These are phyloP conservation scores for Cryphonectria radicalis DNA, from an alignment of 2,329 filamentous ascomycete species.

Conservation along the genomic window DNA sequence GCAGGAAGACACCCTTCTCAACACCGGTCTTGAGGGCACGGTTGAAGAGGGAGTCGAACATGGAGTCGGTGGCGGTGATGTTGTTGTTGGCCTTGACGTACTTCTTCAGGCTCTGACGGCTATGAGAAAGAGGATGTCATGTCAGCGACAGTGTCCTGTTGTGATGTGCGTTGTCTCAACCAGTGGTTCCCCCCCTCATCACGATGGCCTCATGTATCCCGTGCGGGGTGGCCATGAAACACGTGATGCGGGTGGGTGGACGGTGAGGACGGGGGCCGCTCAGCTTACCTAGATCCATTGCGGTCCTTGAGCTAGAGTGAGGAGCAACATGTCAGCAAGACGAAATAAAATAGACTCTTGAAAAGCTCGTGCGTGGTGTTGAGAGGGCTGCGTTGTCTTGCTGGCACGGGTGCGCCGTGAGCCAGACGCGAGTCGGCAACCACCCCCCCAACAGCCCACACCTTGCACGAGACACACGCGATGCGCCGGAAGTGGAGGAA, in stretches of 20 bases:
- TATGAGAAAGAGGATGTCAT: constrained; percentile 30
- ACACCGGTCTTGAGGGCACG: constrained; percentile 80
- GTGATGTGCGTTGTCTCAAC: constrained; percentile 14
- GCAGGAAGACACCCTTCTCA: constrained; percentile 83
- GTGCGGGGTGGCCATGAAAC: constrained; percentile 28
- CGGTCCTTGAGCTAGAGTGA: constrained; percentile 62
- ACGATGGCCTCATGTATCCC: constrained; percentile 29
- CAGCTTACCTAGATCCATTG: constrained; percentile 58
- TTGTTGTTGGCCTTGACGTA: constrained; percentile 62
- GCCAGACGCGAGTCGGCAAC: not conserved
- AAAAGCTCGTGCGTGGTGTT: not conserved
- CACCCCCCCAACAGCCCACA: constrained; percentile 20
- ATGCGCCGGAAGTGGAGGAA: constrained; percentile 45
- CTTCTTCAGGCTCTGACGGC: constrained; percentile 66
- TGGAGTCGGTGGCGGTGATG: constrained; percentile 51
- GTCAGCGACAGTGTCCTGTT: constrained; percentile 37
- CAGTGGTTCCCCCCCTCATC: constrained; percentile 13
- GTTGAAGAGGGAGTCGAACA: constrained; percentile 80
- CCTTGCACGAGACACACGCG: constrained; percentile 28
- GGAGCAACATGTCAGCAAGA: constrained; percentile 46
- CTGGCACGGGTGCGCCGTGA: not conserved
- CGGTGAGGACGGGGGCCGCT: constrained; percentile 8
- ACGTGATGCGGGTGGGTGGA: constrained; percentile 26
- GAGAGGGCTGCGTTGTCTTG: constrained; percentile 12
- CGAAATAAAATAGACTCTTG: constrained; percentile 9